Percentiles rank a stretch among this genome's conserved stretches.
phyloP scores from a whole-genome alignment of 306 rosid genomes.

The Glycyrrhiza uralensis region DNA sequence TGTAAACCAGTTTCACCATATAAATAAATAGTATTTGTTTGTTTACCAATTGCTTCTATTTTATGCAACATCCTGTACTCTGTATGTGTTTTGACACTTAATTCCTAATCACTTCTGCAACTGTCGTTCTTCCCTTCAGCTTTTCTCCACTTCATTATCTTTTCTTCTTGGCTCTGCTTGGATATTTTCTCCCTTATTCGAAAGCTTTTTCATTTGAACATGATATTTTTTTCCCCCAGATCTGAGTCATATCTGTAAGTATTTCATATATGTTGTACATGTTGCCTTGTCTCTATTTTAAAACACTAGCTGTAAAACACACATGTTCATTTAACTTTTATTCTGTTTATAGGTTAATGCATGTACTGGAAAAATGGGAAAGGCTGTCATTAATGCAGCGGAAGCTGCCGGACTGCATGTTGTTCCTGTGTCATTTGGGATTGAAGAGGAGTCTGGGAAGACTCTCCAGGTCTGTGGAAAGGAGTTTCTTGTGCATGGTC shows the following conservation, averaged over 20 bases:
- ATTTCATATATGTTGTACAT: background rate
- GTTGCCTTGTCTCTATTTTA: background rate
- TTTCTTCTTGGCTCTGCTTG: background rate
- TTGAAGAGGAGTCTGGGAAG: slow-evolving; percentile 59
- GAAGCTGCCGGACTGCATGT: slow-evolving; percentile 78
- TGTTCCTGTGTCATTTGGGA: slow-evolving; percentile 84
- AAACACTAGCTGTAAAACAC: background rate
- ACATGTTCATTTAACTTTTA: background rate
- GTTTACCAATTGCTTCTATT: background rate
- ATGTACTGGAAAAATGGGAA: slow-evolving; percentile 89
- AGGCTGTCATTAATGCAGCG: slow-evolving; percentile 75
- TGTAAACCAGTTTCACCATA: background rate
- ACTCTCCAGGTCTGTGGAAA: slow-evolving; percentile 58
- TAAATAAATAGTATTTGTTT: background rate
- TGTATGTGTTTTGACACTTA: background rate
- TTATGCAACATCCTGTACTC: background rate
- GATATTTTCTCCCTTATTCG: background rate
- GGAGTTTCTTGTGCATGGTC: slow-evolving; percentile 74
- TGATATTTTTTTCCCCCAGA: too few relatives aligned
- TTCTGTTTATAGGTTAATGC: slow-evolving; percentile 67
- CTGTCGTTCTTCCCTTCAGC: background rate
- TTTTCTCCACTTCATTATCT: background rate
- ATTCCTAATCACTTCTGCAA: background rate
- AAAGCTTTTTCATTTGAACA: background rate
- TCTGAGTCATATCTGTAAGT: background rate